Base-by-base conservation (phyloP, 441 rosid genomes). In the Adansonia grandidieri region DNA sequence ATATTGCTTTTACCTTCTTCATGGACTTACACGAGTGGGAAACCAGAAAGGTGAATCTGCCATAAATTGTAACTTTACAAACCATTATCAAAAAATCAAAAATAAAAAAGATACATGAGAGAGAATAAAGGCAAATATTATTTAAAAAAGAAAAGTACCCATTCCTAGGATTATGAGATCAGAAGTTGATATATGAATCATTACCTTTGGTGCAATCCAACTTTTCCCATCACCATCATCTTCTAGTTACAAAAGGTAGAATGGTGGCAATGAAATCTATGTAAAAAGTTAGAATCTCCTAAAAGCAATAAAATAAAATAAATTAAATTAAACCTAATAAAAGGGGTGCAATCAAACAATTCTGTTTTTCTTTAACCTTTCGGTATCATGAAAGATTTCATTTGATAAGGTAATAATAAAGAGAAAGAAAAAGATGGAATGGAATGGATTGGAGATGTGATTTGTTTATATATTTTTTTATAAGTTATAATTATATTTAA, bases 11-110 rank as follows among this genome's bases (percentile, higher is more conserved):
- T 4, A 11, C 40, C 24, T 48, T 69, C 24, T 24, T 22, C 10
- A 47, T 68, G n/a, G 53, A 54, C 24, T 24, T 2, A 73, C 80
- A 66, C 71, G 83, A n/a, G 67, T 73, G 84, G 13, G 64, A 48
- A 54, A 65, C 28, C 56, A 20, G 45, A 71, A 73, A 76, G 24
- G 47, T 13, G 64, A 63, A 57, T 61, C 68, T 45, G 66, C 58
- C 1, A 37, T 45, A 62, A 37, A 10, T 22, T 69, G 62, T 9
- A 68, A 54, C 48, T 54, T 40, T 71, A 28, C 42, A 14, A 40
- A 77, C 53, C 77, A 8, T 3, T 56, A 73, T 44, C 5, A 40
- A 40, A 17, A 45, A 50, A 50, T 37, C 5, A 19, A 9, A 9
- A 6, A 19, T 6, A 56, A 17, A 40, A 20, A 15, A 17, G 56